Evolutionary conservation across 2,329 filamentous ascomycete species (phyloP), one percentile per base, ranked within the genome.

Genomic region (Apiospora phragmitis): DNA sequence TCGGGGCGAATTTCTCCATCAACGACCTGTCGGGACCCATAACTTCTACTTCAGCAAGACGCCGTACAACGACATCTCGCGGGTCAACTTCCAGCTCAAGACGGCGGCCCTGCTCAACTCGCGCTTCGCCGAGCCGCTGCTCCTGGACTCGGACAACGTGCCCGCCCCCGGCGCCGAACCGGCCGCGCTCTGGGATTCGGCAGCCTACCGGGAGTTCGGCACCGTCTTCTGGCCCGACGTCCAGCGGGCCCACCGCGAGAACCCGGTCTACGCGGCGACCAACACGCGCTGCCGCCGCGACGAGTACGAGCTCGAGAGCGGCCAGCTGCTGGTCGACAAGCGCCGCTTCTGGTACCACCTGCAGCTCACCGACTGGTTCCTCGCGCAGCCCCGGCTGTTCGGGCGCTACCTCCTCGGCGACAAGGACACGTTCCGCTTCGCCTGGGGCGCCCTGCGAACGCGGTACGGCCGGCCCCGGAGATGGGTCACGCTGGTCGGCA

Each of bases 161-260:
- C 79, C 80, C 21, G 70, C 77, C 43, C 70, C 78, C n/a, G 16
- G 4, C 43, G 4, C 11, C 51, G 76, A 76, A 45, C 79, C 79
- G 2, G 76, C 71, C 24, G 62, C 68, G 8, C 74, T 81, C 11
- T 81, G 73, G 68, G 74, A 78, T 42, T 79, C 79, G 65, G 73
- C 32, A 9, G 62, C 59, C 4, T 74, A 74, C 47, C 38, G 75
- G 35, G 74, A 78, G 68, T 79, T 75, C 70, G 79, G 79, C 68
- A 78, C 77, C 16, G 68, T 81, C 29, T 81, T 81, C 73, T 81
- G 79, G 79, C 80, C 80, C 18, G 80, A 82, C 68, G 80, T 80
- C 69, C 75, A 79, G 26, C 79, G 80, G 18, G 80, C 79, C 7
- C 75, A 72, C 49, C 74, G 73, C 29, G 71, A 75, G 69, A 74